phyloP scores from a whole-genome alignment of 768 basidiomycete species.

The Pleurotus giganteus region DNA sequence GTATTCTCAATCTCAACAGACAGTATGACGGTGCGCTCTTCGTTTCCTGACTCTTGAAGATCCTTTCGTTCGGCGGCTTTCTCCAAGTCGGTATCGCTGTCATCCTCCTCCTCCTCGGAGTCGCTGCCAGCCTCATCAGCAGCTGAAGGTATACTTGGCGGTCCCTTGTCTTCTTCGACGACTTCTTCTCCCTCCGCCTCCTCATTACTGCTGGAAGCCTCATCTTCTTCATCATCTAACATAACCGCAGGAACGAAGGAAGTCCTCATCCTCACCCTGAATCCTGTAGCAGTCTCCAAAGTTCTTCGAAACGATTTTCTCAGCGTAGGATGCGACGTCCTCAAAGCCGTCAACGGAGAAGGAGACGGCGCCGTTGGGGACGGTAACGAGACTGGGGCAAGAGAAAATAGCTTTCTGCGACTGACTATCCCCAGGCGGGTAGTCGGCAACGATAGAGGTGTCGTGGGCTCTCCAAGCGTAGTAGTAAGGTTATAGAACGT shows the following conservation, averaged over 20 bases:
- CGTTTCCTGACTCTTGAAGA: constrained; percentile 64
- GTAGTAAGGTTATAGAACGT: constrained; percentile 34
- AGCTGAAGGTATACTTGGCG: neutral
- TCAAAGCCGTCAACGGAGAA: constrained; percentile 46
- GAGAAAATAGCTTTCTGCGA: constrained; percentile 65
- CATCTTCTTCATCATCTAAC: constrained; percentile 49
- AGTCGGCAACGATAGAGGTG: constrained; percentile 53
- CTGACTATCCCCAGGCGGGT: constrained; percentile 68
- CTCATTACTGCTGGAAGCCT: constrained; percentile 34
- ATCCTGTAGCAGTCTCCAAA: constrained; percentile 75
- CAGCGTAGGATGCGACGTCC: constrained; percentile 60
- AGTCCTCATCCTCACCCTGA: constrained; percentile 91
- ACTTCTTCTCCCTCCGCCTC: constrained; percentile 74
- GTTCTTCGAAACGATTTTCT: constrained; percentile 86
- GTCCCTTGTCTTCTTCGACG: constrained; percentile 23
- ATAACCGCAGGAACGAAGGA: constrained; percentile 87
- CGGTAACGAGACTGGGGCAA: constrained; percentile 44
- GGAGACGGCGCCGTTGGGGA: constrained; percentile 44
- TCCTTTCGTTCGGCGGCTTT: constrained; percentile 28
- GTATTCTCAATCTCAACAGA: constrained; percentile 90
- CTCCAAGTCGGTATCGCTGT: neutral
- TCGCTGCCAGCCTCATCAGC: neutral
- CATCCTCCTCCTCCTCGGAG: neutral
- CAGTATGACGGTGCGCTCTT: constrained; percentile 84
- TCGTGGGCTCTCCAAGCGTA: constrained; percentile 16